These are phyloP conservation scores for Tulasnella sp. DNA, from an alignment of 768 basidiomycete genomes.

Conservation along the genomic window DNA sequence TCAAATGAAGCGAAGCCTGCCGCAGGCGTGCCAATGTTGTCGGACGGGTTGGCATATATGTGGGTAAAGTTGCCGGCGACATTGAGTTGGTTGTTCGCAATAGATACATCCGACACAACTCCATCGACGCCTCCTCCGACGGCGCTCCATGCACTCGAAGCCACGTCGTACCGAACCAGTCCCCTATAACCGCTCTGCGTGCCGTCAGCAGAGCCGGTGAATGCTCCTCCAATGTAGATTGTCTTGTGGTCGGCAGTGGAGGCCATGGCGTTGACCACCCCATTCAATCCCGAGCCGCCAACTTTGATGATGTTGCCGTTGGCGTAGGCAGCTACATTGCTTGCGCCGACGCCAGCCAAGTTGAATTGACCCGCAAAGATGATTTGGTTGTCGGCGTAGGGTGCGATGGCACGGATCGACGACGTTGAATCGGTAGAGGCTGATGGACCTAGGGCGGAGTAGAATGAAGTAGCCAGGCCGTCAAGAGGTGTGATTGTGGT, in stretches of 20 bases:
- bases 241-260: slow-evolving; percentile 50
- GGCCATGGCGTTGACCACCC: slow-evolving; percentile 65
- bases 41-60: slow-evolving; percentile 40
- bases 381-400: slow-evolving; percentile 61
- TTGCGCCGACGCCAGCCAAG: slow-evolving; percentile 45
- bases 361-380: slow-evolving; percentile 78
- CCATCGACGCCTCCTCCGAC: slow-evolving; percentile 76
- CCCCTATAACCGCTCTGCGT: slow-evolving; percentile 55
- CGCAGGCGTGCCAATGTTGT: slow-evolving; percentile 39
- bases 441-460: slow-evolving; percentile 55
- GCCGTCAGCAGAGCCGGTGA: slow-evolving; percentile 61
- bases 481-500: slow-evolving; percentile 67
- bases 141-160: slow-evolving; percentile 60
- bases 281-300: slow-evolving; percentile 71
- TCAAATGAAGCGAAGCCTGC: slow-evolving; percentile 79
- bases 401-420: slow-evolving; percentile 50
- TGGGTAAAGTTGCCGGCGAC: slow-evolving; percentile 74
- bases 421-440: slow-evolving; percentile 42
- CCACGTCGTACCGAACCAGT: slow-evolving; percentile 69
- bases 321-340: slow-evolving; percentile 72
- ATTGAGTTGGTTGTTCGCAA: slow-evolving; percentile 52
- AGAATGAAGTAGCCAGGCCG: slow-evolving; percentile 56
- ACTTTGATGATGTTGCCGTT: slow-evolving; percentile 54
- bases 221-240: slow-evolving; percentile 85
- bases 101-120: slow-evolving; percentile 56